Percentiles rank a stretch among this genome's conserved stretches.
Evolutionary conservation across 106 monocot species (phyloP).

Genomic region (Platanthera zijinensis): DNA sequence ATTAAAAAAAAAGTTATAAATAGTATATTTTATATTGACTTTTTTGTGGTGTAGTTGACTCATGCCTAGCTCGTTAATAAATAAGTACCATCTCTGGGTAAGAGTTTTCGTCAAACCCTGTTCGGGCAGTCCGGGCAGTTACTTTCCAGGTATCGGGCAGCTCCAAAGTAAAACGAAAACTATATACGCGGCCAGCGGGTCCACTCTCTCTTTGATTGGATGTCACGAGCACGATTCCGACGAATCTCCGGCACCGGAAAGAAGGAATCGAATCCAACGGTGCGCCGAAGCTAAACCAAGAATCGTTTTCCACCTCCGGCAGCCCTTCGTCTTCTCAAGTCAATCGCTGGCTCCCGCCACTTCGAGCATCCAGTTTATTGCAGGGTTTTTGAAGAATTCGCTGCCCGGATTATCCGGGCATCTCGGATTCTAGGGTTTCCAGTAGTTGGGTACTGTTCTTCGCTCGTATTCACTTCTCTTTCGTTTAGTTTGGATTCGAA

Average conservation of each 20-base stretch:
- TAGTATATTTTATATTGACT: no score
- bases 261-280: conserved; percentile 3
- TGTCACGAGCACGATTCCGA: conserved; percentile 4
- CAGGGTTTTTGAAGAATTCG: not conserved
- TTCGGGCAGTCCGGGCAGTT: not conserved
- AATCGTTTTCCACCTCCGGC: not conserved
- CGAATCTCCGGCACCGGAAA: not conserved
- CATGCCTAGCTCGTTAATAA: no score
- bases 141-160: not conserved
- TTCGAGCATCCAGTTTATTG: not conserved
- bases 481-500: not conserved
- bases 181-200: not conserved
- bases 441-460: not conserved
- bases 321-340: not conserved
- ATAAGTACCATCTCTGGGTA: no score
- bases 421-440: not conserved
- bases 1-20: no score
- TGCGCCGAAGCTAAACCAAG: not conserved
- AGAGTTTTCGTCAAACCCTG: no score
- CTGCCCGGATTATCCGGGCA: not conserved
- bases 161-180: not conserved
- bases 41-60: no score
- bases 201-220: not conserved
- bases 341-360: not conserved
- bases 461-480: not conserved